These are phyloP conservation scores for Phyllosticta citrichinensis DNA, from an alignment of 2,329 filamentous ascomycete species.

Conservation along the genomic window DNA sequence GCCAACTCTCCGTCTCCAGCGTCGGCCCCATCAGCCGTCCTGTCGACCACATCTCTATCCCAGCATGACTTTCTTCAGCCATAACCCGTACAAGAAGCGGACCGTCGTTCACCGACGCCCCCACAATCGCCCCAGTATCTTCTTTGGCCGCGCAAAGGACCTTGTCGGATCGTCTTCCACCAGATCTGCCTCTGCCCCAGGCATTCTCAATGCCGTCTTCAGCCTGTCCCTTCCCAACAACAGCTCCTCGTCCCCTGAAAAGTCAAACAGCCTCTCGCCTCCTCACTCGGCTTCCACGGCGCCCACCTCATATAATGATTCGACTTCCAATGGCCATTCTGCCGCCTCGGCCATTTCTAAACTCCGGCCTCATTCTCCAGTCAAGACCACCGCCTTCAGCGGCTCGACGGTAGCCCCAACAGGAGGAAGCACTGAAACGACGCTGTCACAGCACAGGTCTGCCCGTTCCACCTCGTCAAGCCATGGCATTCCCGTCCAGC, in stretches of 20 bases:
- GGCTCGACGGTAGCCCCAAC: background rate
- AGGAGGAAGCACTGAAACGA: slow-evolving; percentile 6
- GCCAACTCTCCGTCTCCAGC: background rate
- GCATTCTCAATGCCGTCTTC: background rate
- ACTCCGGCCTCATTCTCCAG: background rate
- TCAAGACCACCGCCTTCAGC: background rate
- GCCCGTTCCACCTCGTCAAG: background rate
- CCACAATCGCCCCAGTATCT: slow-evolving; percentile 2
- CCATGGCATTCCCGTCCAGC: background rate
- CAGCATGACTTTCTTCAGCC: slow-evolving; percentile 9
- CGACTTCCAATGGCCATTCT: background rate
- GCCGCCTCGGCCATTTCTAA: background rate
- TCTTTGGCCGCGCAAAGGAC: slow-evolving; percentile 2
- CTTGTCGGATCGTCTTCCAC: background rate
- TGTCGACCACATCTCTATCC: slow-evolving; percentile 2
- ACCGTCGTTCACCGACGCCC: slow-evolving; percentile 8
- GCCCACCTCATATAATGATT: slow-evolving; percentile 1
- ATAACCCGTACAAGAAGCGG: slow-evolving; percentile 8
- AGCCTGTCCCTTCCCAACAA: background rate
- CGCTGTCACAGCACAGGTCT: background rate
- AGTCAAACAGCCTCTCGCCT: slow-evolving; percentile 3
- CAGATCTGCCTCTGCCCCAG: background rate
- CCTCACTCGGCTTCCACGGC: slow-evolving; percentile 7
- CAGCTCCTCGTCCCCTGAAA: slow-evolving; percentile 1
- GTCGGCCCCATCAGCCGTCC: background rate